Evolutionary conservation across 176 grass and related monocot genomes (phyloP), one percentile per base, ranked within the genome.

Genomic region (Poa annua): DNA sequence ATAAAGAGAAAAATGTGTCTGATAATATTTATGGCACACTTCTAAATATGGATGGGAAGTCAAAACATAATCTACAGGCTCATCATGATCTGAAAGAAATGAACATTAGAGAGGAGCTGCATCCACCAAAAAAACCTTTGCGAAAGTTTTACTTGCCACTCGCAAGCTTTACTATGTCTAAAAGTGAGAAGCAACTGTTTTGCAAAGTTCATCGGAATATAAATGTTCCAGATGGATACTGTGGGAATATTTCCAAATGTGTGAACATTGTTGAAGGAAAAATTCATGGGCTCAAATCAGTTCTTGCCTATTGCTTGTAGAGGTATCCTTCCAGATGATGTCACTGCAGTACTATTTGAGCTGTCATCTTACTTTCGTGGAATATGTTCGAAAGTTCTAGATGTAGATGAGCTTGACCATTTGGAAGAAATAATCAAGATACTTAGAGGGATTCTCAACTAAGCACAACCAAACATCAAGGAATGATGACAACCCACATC

Each of bases 381-480:
- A n/a, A n/a, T n/a, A n/a, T n/a, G n/a, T n/a, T n/a, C n/a, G n/a
- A n/a, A n/a, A n/a, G n/a, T n/a, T n/a, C n/a, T n/a, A n/a, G n/a
- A n/a, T n/a, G n/a, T n/a, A n/a, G n/a, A n/a, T n/a, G n/a, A n/a
- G n/a, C n/a, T n/a, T n/a, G n/a, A n/a, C n/a, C n/a, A n/a, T n/a
- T n/a, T n/a, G n/a, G n/a, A n/a, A n/a, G n/a, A n/a, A n/a, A n/a
- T n/a, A n/a, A n/a, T n/a, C n/a, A n/a, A n/a, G n/a, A n/a, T n/a
- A n/a, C n/a, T n/a, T n/a, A 42, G 20, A 77, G 55, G 74, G 74
- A 11, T 76, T 76, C 74, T 15, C 51, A 1, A 76, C 74, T 6
- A 76, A 76, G 7, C 74, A 77, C 59, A 77, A 59, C n/a, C 55
- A 59, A n/a, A n/a, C n/a, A 42, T 35, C 75, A 15, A 77, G 74